A percentile compares a stretch with the other conserved stretches of the same genome.
Evolutionary conservation across 2,329 filamentous ascomycete species (phyloP).

Genomic region (Scedosporium apiospermum): DNA sequence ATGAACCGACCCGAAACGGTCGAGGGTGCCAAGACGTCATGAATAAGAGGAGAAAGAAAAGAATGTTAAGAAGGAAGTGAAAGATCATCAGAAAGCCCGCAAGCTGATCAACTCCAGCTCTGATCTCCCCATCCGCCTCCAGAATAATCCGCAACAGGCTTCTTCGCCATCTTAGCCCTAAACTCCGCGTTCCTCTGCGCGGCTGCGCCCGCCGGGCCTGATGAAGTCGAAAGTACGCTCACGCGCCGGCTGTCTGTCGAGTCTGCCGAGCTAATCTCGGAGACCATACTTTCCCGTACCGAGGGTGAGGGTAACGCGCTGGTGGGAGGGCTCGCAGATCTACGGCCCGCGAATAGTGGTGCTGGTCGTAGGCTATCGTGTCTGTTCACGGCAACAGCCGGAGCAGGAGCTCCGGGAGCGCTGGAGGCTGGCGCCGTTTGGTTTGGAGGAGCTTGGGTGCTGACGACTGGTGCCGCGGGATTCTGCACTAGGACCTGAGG

Average conservation of each 20-base stretch:
- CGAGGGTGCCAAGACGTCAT: too few species aligned
- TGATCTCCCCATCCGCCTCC: constrained; percentile 17
- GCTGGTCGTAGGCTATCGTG: background rate
- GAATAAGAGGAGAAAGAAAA: too few species aligned
- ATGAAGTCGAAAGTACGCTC: background rate
- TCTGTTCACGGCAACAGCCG: background rate
- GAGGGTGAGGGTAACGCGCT: background rate
- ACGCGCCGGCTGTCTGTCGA: background rate
- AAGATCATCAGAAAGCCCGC: background rate
- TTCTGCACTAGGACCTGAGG: background rate
- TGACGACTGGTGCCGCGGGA: background rate
- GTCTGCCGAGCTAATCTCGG: background rate
- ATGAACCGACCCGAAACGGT: too few species aligned
- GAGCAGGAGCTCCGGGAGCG: background rate
- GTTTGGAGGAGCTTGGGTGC: background rate
- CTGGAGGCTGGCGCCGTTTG: background rate
- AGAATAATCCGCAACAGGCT: constrained; percentile 17
- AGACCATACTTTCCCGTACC: constrained; percentile 1
- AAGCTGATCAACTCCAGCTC: background rate
- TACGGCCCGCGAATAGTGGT: background rate
- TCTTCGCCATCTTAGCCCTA: constrained; percentile 14
- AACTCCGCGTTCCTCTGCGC: constrained; percentile 3
- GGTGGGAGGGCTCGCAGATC: background rate
- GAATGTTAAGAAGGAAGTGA: background rate
- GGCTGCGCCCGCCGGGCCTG: background rate